These are phyloP conservation scores for Thelephora terrestris DNA, from an alignment of 1,284 basidiomycete species.

Conservation along the genomic window DNA sequence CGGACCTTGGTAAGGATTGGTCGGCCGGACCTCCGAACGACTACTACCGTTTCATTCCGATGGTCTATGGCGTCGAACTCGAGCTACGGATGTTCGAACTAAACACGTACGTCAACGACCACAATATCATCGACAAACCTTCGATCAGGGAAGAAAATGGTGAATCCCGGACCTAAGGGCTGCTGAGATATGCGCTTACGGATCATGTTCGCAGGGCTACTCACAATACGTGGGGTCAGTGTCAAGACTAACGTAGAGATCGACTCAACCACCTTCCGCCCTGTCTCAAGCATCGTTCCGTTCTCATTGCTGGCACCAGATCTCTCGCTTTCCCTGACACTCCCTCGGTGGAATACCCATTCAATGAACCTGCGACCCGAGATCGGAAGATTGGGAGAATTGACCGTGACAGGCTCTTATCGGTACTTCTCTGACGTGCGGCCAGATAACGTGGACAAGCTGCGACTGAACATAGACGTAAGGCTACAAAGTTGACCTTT, in stretches of 20 bases:
- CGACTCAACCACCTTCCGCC: constrained; percentile 63
- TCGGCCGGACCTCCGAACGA: constrained; percentile 68
- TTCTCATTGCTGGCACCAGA: constrained; percentile 60
- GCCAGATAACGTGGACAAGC: constrained; percentile 67
- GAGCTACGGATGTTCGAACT: constrained; percentile 68
- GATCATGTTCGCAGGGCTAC: constrained; percentile 42
- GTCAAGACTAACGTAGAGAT: constrained; percentile 47
- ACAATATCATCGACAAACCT: constrained; percentile 90
- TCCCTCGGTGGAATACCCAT: constrained; percentile 87
- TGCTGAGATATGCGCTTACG: not conserved
- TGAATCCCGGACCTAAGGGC: constrained; percentile 19
- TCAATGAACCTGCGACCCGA: constrained; percentile 56
- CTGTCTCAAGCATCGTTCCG: constrained; percentile 56
- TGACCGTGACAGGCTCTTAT: constrained; percentile 65
- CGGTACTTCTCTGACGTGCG: constrained; percentile 59
- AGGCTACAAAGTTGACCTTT: constrained; percentile 15
- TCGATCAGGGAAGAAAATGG: constrained; percentile 72
- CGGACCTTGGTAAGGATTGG: constrained; percentile 87
- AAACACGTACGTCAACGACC: constrained; percentile 85
- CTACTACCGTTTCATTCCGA: constrained; percentile 77
- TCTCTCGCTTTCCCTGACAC: constrained; percentile 45
- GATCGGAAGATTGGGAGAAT: constrained; percentile 47
- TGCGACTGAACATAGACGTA: constrained; percentile 63
- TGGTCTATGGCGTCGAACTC: constrained; percentile 62
- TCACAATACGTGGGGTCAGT: constrained; percentile 53